These are phyloP conservation scores for Dipodascopsis uninucleata DNA, from an alignment of 805 yeast species.

Conservation along the genomic window DNA sequence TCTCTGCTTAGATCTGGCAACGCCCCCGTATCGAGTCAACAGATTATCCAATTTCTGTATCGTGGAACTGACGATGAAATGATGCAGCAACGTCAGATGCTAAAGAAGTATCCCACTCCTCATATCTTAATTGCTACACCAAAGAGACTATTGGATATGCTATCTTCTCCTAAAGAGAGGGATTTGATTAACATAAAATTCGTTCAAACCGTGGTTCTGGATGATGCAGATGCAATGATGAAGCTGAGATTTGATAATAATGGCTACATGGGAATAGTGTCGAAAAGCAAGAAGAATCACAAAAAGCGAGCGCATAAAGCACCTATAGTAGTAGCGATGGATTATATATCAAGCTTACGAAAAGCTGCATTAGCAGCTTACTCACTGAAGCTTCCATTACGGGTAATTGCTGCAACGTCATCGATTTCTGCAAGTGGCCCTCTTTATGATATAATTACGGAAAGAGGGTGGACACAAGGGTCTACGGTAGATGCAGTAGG, in stretches of 20 bases:
- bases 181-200: constrained; percentile 10
- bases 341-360: constrained; percentile 4
- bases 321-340: constrained; percentile 5
- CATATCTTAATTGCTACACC: constrained; percentile 57
- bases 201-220: constrained; percentile 24
- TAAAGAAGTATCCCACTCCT: constrained; percentile 33
- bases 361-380: constrained; percentile 4
- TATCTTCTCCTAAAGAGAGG: constrained; percentile 13
- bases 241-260: too few species aligned
- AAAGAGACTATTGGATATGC: constrained; percentile 45
- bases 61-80: constrained; percentile 31
- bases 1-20: constrained; percentile 18
- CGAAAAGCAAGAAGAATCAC: too few species aligned
- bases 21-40: constrained; percentile 12
- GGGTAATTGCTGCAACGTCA: constrained; percentile 7
- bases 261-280: too few species aligned
- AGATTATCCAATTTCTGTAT: constrained; percentile 32
- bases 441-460: constrained; percentile 1
- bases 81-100: constrained; percentile 29
- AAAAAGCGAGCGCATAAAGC: constrained; percentile 1
- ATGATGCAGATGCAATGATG: constrained; percentile 27
- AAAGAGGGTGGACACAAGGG: background rate
- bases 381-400: constrained; percentile 12
- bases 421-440: constrained; percentile 3
- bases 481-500: too few species aligned